Conservation (phyloP, 2,329 filamentous ascomycete genomes). For the Alternaria ventricosa region DNA sequence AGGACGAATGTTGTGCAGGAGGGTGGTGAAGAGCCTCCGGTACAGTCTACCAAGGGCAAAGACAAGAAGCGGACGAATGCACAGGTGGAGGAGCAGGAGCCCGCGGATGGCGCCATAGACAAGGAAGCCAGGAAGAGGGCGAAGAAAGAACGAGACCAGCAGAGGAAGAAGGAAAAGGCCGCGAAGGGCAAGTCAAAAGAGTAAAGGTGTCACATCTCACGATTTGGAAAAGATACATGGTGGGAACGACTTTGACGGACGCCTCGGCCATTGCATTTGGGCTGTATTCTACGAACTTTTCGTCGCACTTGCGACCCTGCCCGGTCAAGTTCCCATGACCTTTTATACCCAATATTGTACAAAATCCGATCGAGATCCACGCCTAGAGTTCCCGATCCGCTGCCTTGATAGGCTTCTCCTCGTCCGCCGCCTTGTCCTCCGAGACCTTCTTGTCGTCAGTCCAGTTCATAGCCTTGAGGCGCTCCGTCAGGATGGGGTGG, state of each 20-base stretch:
- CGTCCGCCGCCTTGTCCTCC: constrained; percentile 59
- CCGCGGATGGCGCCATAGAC: constrained; percentile 43
- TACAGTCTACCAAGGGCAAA: constrained; percentile 28
- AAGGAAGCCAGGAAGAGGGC: constrained; percentile 61
- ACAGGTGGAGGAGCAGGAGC: constrained; percentile 12
- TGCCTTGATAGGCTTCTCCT: constrained; percentile 69
- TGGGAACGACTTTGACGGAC: neutral
- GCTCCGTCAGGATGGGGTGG: constrained; percentile 93
- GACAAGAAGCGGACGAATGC: constrained; percentile 42
- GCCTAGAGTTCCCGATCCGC: constrained; percentile 76
- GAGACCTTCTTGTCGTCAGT: constrained; percentile 67
- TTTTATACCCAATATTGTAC: constrained; percentile 1
- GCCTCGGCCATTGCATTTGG: neutral
- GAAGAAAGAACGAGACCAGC: constrained; percentile 62
- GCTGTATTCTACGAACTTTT: constrained; percentile 7
- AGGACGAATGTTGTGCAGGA: constrained; percentile 39
- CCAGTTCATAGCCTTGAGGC: constrained; percentile 90
- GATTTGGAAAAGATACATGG: neutral
- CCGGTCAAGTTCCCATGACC: neutral
- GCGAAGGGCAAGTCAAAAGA: constrained; percentile 33
- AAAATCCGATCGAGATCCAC: neutral
- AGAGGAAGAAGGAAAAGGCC: constrained; percentile 49
- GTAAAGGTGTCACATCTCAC: constrained; percentile 11
- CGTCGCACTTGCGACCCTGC: neutral
- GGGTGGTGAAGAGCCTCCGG: constrained; percentile 37